phyloP scores from a whole-genome alignment of 345 rosid species.

The Salix dunnii region DNA sequence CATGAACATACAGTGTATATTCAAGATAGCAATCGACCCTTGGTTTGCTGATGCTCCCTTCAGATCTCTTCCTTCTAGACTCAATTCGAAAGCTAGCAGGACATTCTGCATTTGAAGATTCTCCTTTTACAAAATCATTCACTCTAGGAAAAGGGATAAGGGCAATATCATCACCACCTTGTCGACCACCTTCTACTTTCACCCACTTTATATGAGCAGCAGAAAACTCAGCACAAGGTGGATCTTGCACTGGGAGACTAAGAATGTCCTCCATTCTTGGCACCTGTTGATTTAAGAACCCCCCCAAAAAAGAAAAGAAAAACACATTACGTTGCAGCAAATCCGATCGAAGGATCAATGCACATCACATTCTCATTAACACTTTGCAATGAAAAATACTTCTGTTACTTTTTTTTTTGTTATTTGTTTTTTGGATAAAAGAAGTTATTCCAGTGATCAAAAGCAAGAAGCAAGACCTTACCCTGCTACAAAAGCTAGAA shows the following conservation, averaged over 20 bases:
- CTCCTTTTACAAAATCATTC: slow-evolving; percentile 56
- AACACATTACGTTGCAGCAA: not conserved
- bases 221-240: slow-evolving; percentile 48
- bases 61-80: slow-evolving; percentile 55
- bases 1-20: slow-evolving; percentile 44
- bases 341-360: not conserved
- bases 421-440: too few relatives aligned
- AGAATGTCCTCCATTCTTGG: slow-evolving; percentile 58
- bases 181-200: slow-evolving; percentile 51
- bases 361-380: not conserved
- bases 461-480: too few relatives aligned
- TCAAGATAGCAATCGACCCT: slow-evolving; percentile 62
- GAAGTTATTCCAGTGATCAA: too few relatives aligned
- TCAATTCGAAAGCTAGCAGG: slow-evolving; percentile 56
- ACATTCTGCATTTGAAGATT: slow-evolving; percentile 49
- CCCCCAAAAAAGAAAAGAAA: not conserved
- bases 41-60: slow-evolving; percentile 52
- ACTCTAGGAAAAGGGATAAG: slow-evolving; percentile 52
- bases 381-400: not conserved
- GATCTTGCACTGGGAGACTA: slow-evolving; percentile 53
- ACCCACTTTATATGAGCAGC: slow-evolving; percentile 47
- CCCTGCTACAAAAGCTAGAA: too few relatives aligned
- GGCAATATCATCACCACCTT: slow-evolving; percentile 54
- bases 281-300: slow-evolving; percentile 27
- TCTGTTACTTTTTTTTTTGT: not conserved